These are phyloP conservation scores for Kodamaea suecica DNA, from an alignment of 1,139 yeast species.

Conservation along the genomic window DNA sequence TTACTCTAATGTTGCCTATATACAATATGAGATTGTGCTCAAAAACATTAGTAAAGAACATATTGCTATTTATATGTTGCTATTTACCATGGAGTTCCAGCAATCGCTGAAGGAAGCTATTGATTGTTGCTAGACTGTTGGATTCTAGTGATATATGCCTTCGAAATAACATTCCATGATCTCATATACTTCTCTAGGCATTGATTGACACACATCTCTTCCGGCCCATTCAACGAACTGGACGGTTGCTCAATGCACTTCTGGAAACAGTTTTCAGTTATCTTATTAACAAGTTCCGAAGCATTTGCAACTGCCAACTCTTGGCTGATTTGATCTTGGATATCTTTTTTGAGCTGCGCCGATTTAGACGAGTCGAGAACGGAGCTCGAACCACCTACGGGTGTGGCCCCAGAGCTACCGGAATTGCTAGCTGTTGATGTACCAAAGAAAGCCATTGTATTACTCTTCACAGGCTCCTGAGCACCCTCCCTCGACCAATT, in stretches of 20 bases:
- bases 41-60: no score
- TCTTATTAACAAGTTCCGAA: constrained; percentile 77
- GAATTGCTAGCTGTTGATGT: constrained; percentile 13
- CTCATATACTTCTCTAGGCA: constrained; percentile 88
- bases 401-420: constrained; percentile 20
- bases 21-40: no score
- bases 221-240: constrained; percentile 31
- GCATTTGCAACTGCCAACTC: constrained; percentile 90
- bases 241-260: constrained; percentile 64
- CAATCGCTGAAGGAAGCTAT: no score
- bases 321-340: constrained; percentile 71
- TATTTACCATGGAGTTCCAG: no score
- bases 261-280: constrained; percentile 86
- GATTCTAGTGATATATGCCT: constrained; percentile 71
- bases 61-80: no score
- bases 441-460: constrained; percentile 34
- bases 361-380: constrained; percentile 18
- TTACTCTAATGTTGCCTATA: no score
- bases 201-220: constrained; percentile 58
- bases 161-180: constrained; percentile 83
- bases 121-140: constrained; percentile 36
- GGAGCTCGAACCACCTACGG: no score
- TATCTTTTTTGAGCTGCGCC: constrained; percentile 47
- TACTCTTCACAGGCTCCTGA: no score
- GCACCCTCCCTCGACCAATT: no score